Base-by-base conservation (phyloP, 1,284 basidiomycete species). In the Schizophyllum amplum region DNA sequence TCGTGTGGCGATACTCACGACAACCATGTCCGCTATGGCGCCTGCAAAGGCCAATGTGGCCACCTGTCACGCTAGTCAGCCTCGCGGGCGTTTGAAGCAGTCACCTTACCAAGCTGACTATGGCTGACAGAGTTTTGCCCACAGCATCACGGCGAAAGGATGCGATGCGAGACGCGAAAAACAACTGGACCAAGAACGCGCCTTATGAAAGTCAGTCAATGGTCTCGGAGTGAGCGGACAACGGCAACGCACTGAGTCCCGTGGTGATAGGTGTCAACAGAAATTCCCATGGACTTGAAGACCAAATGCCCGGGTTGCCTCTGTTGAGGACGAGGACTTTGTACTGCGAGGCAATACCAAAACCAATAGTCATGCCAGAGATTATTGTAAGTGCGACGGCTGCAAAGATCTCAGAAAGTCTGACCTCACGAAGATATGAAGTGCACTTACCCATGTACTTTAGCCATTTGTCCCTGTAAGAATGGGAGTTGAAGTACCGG, bases 261-360 rank as follows among this genome's bases (percentile, higher is more conserved):
- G 24, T 48, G 21, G 47, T 55, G 11, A 55, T 21, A 51, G 54
- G 54, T n/a, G 15, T 46, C 13, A 55, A 21, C 2, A 46, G 47
- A 17, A 46, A 55, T 21, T 47, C 54, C 54, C 54, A 55, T 15
- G 54, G 54, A 4, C 27, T 48, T 7, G 21, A 23, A 15, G 9
- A n/a, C 27, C 42, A 55, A 42, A 55, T 23, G 22, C 21, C 11
- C n/a, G 23, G 27, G 9, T 23, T 22, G 22, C 54, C 54, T 42
- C 46, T 51, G 47, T 55, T 47, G 21, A 21, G 9, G 17, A 55
- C 47, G 4, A 55, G 21, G 23, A 55, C 47, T 5, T 22, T 46
- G 27, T 46, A 55, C 26, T 55, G 54, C 15, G 54, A 48, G 20
- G 24, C 27, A 5, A 46, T 55, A 11, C 15, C 54, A 51, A 55